These are phyloP conservation scores for Exidia glandulosa DNA, from an alignment of 768 basidiomycete genomes.

Conservation along the genomic window DNA sequence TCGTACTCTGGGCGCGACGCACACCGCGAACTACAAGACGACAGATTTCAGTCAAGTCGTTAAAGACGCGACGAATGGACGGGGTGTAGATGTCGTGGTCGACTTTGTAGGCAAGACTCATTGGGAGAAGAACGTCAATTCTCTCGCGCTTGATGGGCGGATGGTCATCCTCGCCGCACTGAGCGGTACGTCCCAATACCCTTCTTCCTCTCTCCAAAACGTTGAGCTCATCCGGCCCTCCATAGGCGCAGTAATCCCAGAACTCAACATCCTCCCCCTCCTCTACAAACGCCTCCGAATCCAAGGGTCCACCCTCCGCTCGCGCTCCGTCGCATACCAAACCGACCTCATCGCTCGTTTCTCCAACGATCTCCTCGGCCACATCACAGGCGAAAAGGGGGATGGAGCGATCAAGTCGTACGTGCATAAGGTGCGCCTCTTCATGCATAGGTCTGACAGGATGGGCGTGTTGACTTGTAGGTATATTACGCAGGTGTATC, in stretches of 20 bases:
- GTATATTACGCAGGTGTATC: slow-evolving; percentile 45
- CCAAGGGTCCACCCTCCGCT: slow-evolving; percentile 78
- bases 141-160: slow-evolving; percentile 57
- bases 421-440: slow-evolving; percentile 56
- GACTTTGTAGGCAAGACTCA: slow-evolving; percentile 78
- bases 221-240: too few species aligned
- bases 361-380: slow-evolving; percentile 36
- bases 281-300: slow-evolving; percentile 79
- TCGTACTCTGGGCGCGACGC: slow-evolving; percentile 46
- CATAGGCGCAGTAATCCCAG: slow-evolving; percentile 39
- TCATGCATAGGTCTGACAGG: slow-evolving; percentile 1
- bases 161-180: slow-evolving; percentile 59
- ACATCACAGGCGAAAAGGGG: slow-evolving; percentile 48
- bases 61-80: slow-evolving; percentile 50
- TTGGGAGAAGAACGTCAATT: slow-evolving; percentile 61
- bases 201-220: too few species aligned
- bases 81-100: slow-evolving; percentile 74
- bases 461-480: neutral
- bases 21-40: slow-evolving; percentile 75
- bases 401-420: slow-evolving; percentile 56
- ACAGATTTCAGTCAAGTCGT: slow-evolving; percentile 69
- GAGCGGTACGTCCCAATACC: slow-evolving; percentile 59
- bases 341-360: slow-evolving; percentile 54
- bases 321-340: slow-evolving; percentile 64
- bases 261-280: slow-evolving; percentile 51